Conservation (phyloP, 1,284 basidiomycete species). For the Leccinum fuscescens region DNA sequence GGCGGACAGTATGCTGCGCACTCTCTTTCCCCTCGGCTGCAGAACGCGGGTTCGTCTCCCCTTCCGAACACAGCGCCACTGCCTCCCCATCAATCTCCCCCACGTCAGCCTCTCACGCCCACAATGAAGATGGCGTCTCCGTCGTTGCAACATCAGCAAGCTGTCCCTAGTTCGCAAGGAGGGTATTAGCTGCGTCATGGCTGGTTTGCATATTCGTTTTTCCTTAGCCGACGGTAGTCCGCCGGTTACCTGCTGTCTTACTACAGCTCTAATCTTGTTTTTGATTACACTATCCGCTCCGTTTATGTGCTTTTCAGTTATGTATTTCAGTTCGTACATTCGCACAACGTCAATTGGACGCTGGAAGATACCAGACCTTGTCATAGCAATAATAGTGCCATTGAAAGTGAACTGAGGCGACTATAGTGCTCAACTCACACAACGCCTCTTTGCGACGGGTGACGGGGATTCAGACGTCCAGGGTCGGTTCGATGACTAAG, state of each 20-base stretch:
- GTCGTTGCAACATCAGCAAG: conserved; percentile 61
- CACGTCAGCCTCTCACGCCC: conserved; percentile 53
- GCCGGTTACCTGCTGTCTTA: conserved; percentile 17
- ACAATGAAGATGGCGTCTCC: conserved; percentile 57
- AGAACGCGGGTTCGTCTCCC: conserved; percentile 49
- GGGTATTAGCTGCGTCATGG: conserved; percentile 36
- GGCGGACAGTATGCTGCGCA: conserved; percentile 42
- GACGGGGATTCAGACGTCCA: neutral
- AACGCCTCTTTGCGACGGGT: neutral
- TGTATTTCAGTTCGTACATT: conserved; percentile 35
- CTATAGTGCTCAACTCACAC: neutral
- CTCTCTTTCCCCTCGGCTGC: conserved; percentile 53
- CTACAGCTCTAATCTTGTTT: conserved; percentile 30
- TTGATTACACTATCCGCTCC: conserved; percentile 37
- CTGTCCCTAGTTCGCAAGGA: conserved; percentile 43
- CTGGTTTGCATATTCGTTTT: conserved; percentile 14
- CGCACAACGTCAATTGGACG: conserved; percentile 26
- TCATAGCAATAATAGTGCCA: neutral
- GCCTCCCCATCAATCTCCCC: conserved; percentile 48
- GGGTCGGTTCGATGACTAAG: neutral
- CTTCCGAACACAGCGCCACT: conserved; percentile 43
- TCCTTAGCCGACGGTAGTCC: conserved; percentile 8
- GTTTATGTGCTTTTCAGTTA: conserved; percentile 41
- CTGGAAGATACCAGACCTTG: conserved; percentile 16
- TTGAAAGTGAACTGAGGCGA: neutral